Evolutionary conservation across 345 rosid species (phyloP).

Genomic region (Pelargonium nanum): DNA sequence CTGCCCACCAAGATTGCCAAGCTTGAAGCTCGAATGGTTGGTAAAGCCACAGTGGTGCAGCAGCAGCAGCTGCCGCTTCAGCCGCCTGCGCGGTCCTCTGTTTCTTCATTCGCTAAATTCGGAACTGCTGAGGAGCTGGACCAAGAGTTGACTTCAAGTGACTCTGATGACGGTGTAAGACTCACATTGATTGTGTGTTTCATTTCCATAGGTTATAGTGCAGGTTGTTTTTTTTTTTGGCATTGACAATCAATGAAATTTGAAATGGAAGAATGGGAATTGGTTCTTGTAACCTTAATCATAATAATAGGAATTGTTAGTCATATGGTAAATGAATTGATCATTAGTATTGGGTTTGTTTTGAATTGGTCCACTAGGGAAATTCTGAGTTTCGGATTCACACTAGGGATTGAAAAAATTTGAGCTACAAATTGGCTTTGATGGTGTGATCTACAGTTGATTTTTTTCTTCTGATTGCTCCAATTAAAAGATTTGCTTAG

Average conservation of each 20-base stretch:
- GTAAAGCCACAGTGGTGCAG: constrained; percentile 46
- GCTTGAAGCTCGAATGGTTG: constrained; percentile 98
- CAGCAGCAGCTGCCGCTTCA: constrained; percentile 32
- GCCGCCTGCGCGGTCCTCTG: constrained; percentile 42
- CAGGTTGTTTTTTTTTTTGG: not conserved
- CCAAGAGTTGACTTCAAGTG: constrained; percentile 54
- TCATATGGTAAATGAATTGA: not conserved
- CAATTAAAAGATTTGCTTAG: no score
- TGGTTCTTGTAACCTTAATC: not conserved
- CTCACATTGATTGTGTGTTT: not conserved
- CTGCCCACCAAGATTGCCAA: constrained; percentile 90
- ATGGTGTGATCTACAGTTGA: not conserved
- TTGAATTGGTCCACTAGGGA: not conserved
- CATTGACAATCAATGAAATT: not conserved
- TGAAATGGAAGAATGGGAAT: not conserved
- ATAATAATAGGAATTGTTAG: not conserved
- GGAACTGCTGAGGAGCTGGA: constrained; percentile 33
- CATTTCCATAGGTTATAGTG: not conserved
- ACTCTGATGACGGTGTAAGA: constrained; percentile 79
- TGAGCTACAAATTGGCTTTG: not conserved
- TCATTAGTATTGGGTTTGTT: not conserved
- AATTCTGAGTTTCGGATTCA: not conserved
- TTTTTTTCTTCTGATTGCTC: not conserved
- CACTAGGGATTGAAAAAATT: not conserved
- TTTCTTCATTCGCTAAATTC: constrained; percentile 40